phyloP scores from a whole-genome alignment of 1,284 basidiomycete genomes.

The Caloboletus firmus region DNA sequence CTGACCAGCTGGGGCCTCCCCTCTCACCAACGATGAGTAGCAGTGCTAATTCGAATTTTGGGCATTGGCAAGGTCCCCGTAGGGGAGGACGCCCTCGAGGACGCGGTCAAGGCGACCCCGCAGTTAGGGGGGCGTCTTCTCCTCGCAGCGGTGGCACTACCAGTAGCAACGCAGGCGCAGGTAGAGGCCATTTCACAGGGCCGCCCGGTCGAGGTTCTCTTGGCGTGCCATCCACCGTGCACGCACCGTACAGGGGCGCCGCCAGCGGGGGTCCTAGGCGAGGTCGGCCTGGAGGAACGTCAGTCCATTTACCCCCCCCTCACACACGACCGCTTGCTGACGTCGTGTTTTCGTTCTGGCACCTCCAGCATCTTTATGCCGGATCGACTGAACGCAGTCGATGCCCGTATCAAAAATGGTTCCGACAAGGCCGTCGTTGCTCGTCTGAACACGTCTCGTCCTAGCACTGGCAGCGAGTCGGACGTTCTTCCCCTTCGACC shows the following conservation, averaged over 20 bases:
- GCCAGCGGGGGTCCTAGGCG: not conserved
- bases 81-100: slow-evolving; percentile 1
- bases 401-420: slow-evolving; percentile 53
- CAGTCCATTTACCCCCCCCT: slow-evolving; percentile 1
- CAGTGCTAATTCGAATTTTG: not conserved
- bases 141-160: not conserved
- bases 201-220: not conserved
- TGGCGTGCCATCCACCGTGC: not conserved
- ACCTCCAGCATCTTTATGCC: slow-evolving; percentile 52
- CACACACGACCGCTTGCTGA: not conserved
- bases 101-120: not conserved
- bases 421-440: slow-evolving; percentile 55
- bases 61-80: not conserved
- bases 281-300: slow-evolving; percentile 17
- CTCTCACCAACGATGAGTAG: slow-evolving; percentile 5
- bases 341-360: not conserved
- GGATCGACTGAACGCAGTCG: slow-evolving; percentile 49
- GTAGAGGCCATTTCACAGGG: not conserved
- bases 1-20: not conserved
- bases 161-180: not conserved
- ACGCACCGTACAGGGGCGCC: not conserved
- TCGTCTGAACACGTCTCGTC: slow-evolving; percentile 32
- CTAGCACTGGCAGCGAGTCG: no score
- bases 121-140: not conserved
- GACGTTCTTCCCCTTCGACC: slow-evolving; percentile 36